Evolutionary conservation across 2,329 filamentous ascomycete genomes (phyloP), one percentile per base, ranked within the genome.

Genomic region (Graphilbum fragrans): DNA sequence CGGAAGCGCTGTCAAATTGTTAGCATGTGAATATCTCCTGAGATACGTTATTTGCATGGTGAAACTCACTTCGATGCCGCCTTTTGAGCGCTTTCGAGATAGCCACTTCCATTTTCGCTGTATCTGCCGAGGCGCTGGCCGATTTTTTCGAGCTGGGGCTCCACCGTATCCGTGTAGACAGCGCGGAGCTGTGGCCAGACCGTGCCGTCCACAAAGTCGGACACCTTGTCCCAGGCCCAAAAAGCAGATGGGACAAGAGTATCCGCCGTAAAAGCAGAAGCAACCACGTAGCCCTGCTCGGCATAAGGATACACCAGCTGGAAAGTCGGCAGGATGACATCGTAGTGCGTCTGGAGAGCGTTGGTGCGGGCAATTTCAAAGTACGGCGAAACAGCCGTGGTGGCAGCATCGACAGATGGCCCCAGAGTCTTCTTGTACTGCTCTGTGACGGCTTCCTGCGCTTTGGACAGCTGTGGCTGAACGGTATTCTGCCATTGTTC

Each of bases 71-170:
- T 41, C 14, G 29, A 33, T 22, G 21, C 19, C 1, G 46, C 39
- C 19, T 41, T 41, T 27, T 16, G 37, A 8, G 27, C 17, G 25
- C n/a, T n/a, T n/a, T n/a, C n/a, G n/a, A n/a, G n/a, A n/a, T n/a
- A n/a, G n/a, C n/a, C n/a, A n/a, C n/a, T n/a, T n/a, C 52, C 49
- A 43, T 60, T 65, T 18, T 74, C 70, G 49, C 70, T 79, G 60
- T 87, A 85, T 37, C 82, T 71, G 33, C 87, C 88, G 11, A 98
- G 72, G 36, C 88, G 80, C 63, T 95, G 83, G 12, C 86, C 85
- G 53, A 98, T 96, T 53, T 87, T 86, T 43, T 90, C 75, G 14
- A 98, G 71, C 60, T 98, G 93, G 14, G 93, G 93, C 63, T 96
- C 88, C 4, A 98, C 88, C 52, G 94, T 94, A 55, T 94, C 80